Conservation (phyloP, 192 early-diverging fungal species). For the Backusella macrospora region DNA sequence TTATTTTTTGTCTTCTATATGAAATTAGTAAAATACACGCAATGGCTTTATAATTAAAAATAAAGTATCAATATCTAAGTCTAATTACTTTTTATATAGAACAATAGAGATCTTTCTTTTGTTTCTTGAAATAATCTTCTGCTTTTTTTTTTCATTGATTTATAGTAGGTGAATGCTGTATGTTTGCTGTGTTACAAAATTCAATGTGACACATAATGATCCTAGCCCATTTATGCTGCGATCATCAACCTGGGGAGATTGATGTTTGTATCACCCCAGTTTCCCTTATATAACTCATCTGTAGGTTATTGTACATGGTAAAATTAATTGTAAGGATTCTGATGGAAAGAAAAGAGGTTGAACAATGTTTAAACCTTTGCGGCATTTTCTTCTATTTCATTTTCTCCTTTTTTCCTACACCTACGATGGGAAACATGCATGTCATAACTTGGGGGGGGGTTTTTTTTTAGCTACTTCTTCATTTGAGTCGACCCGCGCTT, state of each 20-base stretch:
- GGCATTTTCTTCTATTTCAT: neutral
- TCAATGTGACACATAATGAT: constrained; percentile 1
- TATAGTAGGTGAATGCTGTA: neutral
- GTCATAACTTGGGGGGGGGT: no score
- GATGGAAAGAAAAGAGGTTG: no score
- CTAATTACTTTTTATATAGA: no score
- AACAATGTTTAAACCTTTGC: neutral
- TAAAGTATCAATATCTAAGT: no score
- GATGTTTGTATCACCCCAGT: neutral
- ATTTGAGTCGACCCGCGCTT: neutral
- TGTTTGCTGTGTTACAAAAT: neutral
- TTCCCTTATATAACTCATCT: neutral
- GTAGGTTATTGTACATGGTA: neutral
- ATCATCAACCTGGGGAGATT: neutral
- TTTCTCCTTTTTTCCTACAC: neutral
- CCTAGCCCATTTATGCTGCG: neutral
- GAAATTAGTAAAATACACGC: no score
- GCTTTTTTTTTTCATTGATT: no score
- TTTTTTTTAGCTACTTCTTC: neutral
- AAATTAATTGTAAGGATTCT: no score
- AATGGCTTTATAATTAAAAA: no score
- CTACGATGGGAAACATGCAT: neutral
- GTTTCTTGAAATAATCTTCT: no score
- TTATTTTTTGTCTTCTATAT: no score
- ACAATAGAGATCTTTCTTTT: no score